Evolutionary conservation across 371 early-diverging fungal genomes (phyloP).

Genomic region (Encephalitozoon hellem): DNA sequence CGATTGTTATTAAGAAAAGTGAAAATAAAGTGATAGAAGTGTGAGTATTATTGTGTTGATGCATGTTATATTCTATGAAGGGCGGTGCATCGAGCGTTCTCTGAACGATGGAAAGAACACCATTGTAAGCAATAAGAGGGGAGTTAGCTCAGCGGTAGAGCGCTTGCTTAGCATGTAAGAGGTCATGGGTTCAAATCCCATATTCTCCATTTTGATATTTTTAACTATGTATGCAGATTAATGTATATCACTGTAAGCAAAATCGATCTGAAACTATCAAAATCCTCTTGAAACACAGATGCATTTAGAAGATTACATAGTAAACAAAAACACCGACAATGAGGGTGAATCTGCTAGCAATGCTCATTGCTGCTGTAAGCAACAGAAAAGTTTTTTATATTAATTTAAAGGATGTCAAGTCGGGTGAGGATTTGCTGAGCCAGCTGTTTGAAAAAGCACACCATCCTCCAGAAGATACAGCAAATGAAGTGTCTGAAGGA

Average conservation of each 20-base stretch:
- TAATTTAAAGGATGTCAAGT: constrained; percentile 21
- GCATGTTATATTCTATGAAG: too few species aligned
- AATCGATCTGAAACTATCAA: neutral
- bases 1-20: neutral
- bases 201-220: constrained; percentile 40
- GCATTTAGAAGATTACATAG: neutral
- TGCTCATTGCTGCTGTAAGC: neutral
- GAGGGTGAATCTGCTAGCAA: neutral
- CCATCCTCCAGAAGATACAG: neutral
- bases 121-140: neutral
- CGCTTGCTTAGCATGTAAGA: constrained; percentile 62
- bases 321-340: neutral
- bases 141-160: constrained; percentile 62
- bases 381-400: constrained; percentile 16
- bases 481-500: neutral
- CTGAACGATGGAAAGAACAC: neutral
- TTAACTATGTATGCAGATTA: neutral
- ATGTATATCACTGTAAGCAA: neutral
- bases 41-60: neutral
- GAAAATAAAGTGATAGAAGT: constrained; percentile 10
- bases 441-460: constrained; percentile 12
- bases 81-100: too few species aligned
- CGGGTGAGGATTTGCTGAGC: constrained; percentile 8
- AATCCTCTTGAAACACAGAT: neutral
- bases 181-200: constrained; percentile 63